Evolutionary conservation across 2,329 filamentous ascomycete species (phyloP).

Genomic region (Graphiopsis chlorocephala): DNA sequence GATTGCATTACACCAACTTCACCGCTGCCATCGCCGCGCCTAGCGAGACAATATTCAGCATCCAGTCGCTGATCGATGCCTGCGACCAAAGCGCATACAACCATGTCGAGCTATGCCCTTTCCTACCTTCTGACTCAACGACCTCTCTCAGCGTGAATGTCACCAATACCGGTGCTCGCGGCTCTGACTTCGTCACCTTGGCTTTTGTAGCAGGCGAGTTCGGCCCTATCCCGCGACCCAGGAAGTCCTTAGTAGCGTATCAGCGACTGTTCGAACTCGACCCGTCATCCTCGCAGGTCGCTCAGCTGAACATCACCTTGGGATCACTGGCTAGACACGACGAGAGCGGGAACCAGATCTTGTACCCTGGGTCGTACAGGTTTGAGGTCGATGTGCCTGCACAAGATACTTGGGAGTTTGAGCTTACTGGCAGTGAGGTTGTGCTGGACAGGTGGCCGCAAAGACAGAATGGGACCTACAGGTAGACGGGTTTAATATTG

Average conservation of each 20-base stretch:
- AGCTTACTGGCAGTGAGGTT: constrained; percentile 6
- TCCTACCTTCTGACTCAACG: constrained; percentile 30
- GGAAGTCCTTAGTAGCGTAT: constrained; percentile 1
- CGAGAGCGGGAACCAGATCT: constrained; percentile 10
- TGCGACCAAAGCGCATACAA: constrained; percentile 22
- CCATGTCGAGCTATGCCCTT: constrained; percentile 36
- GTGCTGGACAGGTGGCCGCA: constrained; percentile 12
- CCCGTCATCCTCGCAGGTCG: neutral
- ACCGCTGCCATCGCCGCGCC: constrained; percentile 18
- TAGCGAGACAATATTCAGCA: constrained; percentile 26
- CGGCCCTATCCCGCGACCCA: neutral
- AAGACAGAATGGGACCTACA: constrained; percentile 4
- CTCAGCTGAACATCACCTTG: constrained; percentile 6
- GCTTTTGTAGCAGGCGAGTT: constrained; percentile 8
- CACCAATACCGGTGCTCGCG: constrained; percentile 36
- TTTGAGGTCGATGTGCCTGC: constrained; percentile 8
- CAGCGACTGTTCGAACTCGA: neutral
- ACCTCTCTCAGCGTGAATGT: constrained; percentile 32
- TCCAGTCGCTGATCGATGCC: constrained; percentile 34
- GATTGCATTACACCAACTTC: constrained; percentile 46
- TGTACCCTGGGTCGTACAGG: constrained; percentile 11
- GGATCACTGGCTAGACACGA: constrained; percentile 9
- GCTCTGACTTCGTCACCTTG: constrained; percentile 2
- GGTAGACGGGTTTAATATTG: neutral
- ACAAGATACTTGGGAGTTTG: constrained; percentile 6